A percentile compares a stretch with the other conserved stretches of the same genome.
These are phyloP conservation scores for Naumovozyma castellii DNA, from an alignment of 805 yeast genomes.

Conservation along the genomic window DNA sequence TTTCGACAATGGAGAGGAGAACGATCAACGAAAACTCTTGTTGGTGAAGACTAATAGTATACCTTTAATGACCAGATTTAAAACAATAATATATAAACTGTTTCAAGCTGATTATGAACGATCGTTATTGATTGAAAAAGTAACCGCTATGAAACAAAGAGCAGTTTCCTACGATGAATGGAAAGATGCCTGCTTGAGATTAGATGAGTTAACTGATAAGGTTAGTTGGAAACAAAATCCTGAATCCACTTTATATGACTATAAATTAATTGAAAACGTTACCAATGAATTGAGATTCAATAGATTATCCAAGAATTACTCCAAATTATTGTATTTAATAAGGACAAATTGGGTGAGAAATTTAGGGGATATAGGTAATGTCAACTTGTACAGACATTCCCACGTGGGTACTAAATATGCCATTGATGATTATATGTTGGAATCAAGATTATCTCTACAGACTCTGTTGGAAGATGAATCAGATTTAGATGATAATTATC, in stretches of 20 bases:
- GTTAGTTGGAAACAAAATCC: constrained; percentile 60
- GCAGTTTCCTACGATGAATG: constrained; percentile 51
- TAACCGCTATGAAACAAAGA: constrained; percentile 34
- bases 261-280: constrained; percentile 43
- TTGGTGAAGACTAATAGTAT: neutral
- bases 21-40: neutral
- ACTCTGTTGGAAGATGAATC: constrained; percentile 11
- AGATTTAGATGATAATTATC: constrained; percentile 53
- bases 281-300: constrained; percentile 51
- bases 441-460: constrained; percentile 47
- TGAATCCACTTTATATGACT: constrained; percentile 62
- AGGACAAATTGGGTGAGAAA: constrained; percentile 79
- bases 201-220: constrained; percentile 59
- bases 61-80: constrained; percentile 1
- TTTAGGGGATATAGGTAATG: constrained; percentile 79
- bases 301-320: constrained; percentile 48
- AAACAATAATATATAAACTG: constrained; percentile 1
- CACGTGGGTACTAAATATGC: constrained; percentile 75
- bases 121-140: constrained; percentile 30
- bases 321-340: constrained; percentile 57
- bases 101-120: constrained; percentile 19
- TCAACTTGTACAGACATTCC: constrained; percentile 63
- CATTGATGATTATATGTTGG: constrained; percentile 72
- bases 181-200: constrained; percentile 49
- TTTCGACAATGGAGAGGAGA: constrained; percentile 5